These are phyloP conservation scores for Echium plantagineum DNA, from an alignment of 257 asterid species.

Conservation along the genomic window DNA sequence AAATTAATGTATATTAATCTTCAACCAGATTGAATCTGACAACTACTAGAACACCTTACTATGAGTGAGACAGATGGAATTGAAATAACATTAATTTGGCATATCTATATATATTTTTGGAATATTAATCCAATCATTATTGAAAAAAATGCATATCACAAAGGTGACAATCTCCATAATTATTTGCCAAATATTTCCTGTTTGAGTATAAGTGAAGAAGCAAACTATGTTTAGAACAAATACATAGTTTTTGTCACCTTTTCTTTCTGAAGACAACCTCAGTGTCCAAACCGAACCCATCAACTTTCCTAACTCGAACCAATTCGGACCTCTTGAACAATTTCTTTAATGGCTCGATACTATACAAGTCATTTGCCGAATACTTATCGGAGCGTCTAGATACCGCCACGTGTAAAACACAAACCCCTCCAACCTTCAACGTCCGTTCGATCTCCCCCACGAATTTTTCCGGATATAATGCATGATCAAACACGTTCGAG, in stretches of 20 bases:
- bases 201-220: no score
- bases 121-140: no score
- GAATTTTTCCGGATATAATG: constrained; percentile 67
- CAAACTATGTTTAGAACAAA: neutral
- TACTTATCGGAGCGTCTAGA: constrained; percentile 66
- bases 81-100: no score
- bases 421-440: constrained; percentile 50
- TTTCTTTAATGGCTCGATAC: constrained; percentile 63
- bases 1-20: no score
- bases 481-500: constrained; percentile 94
- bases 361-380: constrained; percentile 77
- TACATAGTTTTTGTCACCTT: neutral
- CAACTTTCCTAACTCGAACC: constrained; percentile 43
- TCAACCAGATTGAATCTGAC: no score
- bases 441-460: constrained; percentile 86
- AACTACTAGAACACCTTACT: no score
- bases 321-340: constrained; percentile 58
- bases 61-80: no score
- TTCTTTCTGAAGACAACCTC: constrained; percentile 73
- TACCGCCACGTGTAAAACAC: constrained; percentile 73
- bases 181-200: no score
- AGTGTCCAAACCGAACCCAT: constrained; percentile 86
- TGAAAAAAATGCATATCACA: no score
- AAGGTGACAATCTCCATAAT: no score
- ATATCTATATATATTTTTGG: no score